A percentile compares a stretch with the other conserved stretches of the same genome.
Evolutionary conservation across 2,329 filamentous ascomycete genomes (phyloP).

Genomic region (Pseudocercospora cruenta): DNA sequence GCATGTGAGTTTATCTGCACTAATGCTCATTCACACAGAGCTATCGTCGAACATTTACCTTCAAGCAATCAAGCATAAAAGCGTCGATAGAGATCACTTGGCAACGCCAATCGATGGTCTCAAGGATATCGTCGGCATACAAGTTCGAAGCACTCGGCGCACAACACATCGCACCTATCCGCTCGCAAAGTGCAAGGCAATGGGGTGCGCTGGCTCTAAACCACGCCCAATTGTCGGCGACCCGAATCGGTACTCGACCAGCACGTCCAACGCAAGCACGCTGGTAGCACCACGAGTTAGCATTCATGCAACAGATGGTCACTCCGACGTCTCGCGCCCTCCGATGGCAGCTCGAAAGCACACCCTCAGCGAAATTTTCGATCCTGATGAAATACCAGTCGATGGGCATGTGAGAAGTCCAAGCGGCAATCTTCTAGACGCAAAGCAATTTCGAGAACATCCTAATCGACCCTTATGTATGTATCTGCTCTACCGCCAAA

Average conservation of each 20-base stretch:
- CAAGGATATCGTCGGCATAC: neutral
- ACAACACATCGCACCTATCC: neutral
- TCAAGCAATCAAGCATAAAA: neutral
- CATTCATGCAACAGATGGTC: conserved; percentile 23
- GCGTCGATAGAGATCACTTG: neutral
- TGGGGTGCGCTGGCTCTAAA: neutral
- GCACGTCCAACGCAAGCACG: neutral
- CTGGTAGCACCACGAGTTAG: neutral
- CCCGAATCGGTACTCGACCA: neutral
- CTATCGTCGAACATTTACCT: neutral
- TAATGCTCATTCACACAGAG: neutral
- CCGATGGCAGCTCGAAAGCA: conserved; percentile 28
- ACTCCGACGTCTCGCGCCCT: conserved; percentile 31
- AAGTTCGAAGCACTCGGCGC: neutral
- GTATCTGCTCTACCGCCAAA: neutral
- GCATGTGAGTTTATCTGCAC: neutral
- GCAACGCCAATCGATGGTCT: neutral
- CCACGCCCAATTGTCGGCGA: neutral
- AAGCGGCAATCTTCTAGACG: conserved; percentile 36
- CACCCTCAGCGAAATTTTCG: conserved; percentile 36
- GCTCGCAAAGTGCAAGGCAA: neutral
- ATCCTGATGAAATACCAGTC: conserved; percentile 30
- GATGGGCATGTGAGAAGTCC: conserved; percentile 35
- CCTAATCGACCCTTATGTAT: conserved; percentile 37
- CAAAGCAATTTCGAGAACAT: conserved; percentile 31